These are phyloP conservation scores for Talaromyces funiculosus DNA, from an alignment of 2,329 filamentous ascomycete genomes.

Conservation along the genomic window DNA sequence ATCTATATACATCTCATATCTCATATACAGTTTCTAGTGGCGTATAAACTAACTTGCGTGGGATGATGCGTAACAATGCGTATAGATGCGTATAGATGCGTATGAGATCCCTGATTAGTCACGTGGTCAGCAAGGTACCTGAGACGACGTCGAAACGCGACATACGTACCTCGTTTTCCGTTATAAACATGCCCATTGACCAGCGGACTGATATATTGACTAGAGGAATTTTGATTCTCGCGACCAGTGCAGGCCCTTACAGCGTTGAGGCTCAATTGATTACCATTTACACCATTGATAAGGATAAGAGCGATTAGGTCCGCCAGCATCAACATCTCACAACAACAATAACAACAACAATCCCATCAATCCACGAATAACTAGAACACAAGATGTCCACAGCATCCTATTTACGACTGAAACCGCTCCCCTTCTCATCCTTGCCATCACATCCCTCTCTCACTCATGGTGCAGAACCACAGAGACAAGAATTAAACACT, in stretches of 20 bases:
- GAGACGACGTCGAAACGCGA: neutral
- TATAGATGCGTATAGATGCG: neutral
- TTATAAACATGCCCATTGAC: neutral
- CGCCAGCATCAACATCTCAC: neutral
- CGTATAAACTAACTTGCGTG: neutral
- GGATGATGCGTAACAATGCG: neutral
- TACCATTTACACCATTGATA: neutral
- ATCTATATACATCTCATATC: neutral
- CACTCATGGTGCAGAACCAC: neutral
- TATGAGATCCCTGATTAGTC: neutral
- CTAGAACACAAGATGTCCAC: neutral
- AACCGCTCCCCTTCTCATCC: slow-evolving; percentile 24
- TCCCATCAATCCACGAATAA: neutral
- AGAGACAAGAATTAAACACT: slow-evolving; percentile 5
- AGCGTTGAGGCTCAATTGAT: no score
- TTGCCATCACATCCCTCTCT: slow-evolving; percentile 28
- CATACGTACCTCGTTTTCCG: neutral
- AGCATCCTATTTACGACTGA: slow-evolving; percentile 20
- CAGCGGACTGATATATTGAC: neutral
- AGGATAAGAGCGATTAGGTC: neutral
- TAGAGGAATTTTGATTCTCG: neutral
- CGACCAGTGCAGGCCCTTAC: neutral
- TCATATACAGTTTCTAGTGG: neutral
- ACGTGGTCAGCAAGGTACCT: neutral
- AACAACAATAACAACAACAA: neutral